phyloP scores from a whole-genome alignment of 345 rosid species.

The Xanthoceras sorbifolium region DNA sequence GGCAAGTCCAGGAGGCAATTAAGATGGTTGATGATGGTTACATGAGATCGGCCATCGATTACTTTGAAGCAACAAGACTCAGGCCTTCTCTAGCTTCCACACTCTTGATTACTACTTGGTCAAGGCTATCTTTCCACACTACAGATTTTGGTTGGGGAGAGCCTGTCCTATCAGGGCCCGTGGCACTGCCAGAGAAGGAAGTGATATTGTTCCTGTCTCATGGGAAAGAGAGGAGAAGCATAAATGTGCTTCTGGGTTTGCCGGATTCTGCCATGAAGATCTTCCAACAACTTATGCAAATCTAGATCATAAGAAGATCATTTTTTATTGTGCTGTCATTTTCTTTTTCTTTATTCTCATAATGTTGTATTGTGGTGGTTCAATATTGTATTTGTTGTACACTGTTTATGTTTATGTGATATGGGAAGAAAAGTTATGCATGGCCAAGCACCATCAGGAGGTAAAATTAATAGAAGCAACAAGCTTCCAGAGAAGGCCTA shows the following conservation, averaged over 20 bases:
- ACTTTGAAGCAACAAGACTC: slow-evolving; percentile 77
- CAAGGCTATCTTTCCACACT: slow-evolving; percentile 71
- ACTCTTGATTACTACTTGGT: slow-evolving; percentile 88
- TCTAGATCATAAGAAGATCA: slow-evolving; percentile 27
- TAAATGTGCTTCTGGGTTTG: slow-evolving; percentile 85
- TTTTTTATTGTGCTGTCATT: not conserved
- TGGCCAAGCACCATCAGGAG: slow-evolving; percentile 2
- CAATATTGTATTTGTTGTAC: slow-evolving; percentile 3
- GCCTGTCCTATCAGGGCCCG: slow-evolving; percentile 81
- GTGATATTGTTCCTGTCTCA: slow-evolving; percentile 80
- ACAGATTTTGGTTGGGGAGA: slow-evolving; percentile 96
- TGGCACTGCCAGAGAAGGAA: slow-evolving; percentile 89
- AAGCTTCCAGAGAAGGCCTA: slow-evolving; percentile 5
- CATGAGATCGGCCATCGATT: slow-evolving; percentile 96
- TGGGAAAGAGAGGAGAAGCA: slow-evolving; percentile 77
- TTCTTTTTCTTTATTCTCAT: not conserved
- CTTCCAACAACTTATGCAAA: slow-evolving; percentile 57
- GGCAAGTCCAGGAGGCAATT: slow-evolving; percentile 68
- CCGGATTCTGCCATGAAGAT: slow-evolving; percentile 77
- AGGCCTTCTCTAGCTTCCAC: slow-evolving; percentile 88
- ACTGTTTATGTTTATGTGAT: slow-evolving; percentile 8
- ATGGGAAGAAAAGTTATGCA: not conserved
- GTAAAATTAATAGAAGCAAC: not conserved
- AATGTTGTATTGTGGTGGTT: slow-evolving; percentile 4
- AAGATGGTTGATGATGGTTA: slow-evolving; percentile 74